Percentiles rank a stretch among this genome's conserved stretches.
These are phyloP conservation scores for Neurospora crassa DNA, from an alignment of 2,329 filamentous ascomycete genomes.

Conservation along the genomic window DNA sequence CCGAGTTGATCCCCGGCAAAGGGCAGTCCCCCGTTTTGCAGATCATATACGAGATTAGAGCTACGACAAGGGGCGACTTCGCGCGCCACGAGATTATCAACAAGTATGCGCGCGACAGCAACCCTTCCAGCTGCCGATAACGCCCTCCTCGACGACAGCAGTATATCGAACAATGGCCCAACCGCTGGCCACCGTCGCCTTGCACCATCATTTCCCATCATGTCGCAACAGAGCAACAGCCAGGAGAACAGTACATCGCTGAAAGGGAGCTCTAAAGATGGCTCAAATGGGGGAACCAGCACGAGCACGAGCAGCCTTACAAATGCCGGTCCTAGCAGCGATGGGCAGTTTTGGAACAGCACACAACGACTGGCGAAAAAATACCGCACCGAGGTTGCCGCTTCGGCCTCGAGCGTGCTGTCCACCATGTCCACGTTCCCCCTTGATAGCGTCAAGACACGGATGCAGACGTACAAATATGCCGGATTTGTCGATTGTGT, in stretches of 20 bases:
- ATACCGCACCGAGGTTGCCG: slow-evolving; percentile 73
- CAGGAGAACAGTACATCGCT: background rate
- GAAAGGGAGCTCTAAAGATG: background rate
- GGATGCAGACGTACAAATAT: slow-evolving; percentile 81
- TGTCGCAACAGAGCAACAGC: slow-evolving; percentile 1
- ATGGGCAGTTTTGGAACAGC: slow-evolving; percentile 24
- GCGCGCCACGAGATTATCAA: background rate
- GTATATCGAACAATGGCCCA: background rate
- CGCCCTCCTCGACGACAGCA: background rate
- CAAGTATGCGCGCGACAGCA: background rate
- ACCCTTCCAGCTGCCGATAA: background rate
- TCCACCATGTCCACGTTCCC: slow-evolving; percentile 77
- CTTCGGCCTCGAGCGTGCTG: slow-evolving; percentile 66
- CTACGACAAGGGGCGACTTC: background rate
- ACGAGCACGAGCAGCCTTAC: slow-evolving; percentile 9
- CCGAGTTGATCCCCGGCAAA: background rate
- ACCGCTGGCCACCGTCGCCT: background rate
- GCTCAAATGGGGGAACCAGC: slow-evolving; percentile 12
- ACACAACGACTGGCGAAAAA: slow-evolving; percentile 52
- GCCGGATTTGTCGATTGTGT: slow-evolving; percentile 66
- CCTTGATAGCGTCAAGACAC: slow-evolving; percentile 80
- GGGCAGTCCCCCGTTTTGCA: background rate
- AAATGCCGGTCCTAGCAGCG: slow-evolving; percentile 11
- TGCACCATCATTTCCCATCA: slow-evolving; percentile 1
- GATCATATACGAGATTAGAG: background rate